These are phyloP conservation scores for Kitagawia praeruptora DNA, from an alignment of 129 eudicot genomes.

Conservation along the genomic window DNA sequence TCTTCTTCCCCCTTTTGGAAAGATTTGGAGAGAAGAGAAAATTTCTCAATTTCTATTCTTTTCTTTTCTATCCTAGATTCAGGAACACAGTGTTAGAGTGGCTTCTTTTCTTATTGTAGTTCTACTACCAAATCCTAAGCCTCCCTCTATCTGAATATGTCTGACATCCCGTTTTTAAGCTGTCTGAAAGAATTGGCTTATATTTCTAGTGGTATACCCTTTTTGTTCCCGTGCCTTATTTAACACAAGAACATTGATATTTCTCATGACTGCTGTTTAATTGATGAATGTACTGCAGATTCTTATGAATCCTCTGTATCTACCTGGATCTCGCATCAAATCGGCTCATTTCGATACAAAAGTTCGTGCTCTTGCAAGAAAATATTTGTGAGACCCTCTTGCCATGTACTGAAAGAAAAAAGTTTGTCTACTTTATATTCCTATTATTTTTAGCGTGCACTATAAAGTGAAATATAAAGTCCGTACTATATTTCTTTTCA, in stretches of 20 bases:
- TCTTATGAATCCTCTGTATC: slow-evolving; percentile 77
- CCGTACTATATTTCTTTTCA: not conserved
- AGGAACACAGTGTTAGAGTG: no score
- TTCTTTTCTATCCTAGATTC: no score
- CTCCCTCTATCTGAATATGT: not conserved
- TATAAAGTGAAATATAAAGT: not conserved
- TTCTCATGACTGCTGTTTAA: not conserved
- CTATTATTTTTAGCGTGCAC: not conserved
- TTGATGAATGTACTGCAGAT: slow-evolving; percentile 36
- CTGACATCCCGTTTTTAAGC: not conserved
- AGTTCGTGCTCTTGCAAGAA: slow-evolving; percentile 93
- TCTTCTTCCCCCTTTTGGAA: no score
- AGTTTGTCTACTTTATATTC: not conserved
- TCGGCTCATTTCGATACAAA: slow-evolving; percentile 97
- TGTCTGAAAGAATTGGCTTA: not conserved
- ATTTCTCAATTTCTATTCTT: no score
- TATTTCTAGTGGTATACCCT: not conserved
- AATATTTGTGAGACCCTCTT: slow-evolving; percentile 48
- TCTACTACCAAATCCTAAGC: not conserved
- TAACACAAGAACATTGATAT: not conserved
- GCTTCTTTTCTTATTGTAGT: not conserved
- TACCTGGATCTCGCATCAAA: slow-evolving; percentile 88
- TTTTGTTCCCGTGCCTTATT: not conserved
- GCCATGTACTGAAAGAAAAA: not conserved
- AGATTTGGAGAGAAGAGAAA: no score